Conservation (phyloP, 495 filamentous ascomycete genomes). For the Emericellopsis terricola region DNA sequence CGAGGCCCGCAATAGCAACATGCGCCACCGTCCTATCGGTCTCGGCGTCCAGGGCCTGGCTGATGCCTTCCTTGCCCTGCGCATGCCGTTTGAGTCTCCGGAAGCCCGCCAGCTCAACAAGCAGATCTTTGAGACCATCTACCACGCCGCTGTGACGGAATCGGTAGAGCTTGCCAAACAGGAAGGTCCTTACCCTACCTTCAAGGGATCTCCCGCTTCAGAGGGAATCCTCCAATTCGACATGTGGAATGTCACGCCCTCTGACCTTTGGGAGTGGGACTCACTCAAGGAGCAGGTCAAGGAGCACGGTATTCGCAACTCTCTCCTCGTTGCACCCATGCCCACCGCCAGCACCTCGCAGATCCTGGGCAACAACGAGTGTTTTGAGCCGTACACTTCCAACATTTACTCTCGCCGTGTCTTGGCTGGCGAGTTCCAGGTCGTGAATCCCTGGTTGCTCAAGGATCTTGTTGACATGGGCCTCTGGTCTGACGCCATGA, state of each 20-base stretch:
- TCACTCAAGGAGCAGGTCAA: slow-evolving; percentile 78
- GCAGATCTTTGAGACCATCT: slow-evolving; percentile 99
- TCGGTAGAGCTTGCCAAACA: slow-evolving; percentile 74
- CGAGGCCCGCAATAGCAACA: slow-evolving; percentile 87
- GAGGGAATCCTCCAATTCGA: slow-evolving; percentile 95
- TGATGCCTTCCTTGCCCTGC: slow-evolving; percentile 95
- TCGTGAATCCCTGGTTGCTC: slow-evolving; percentile 96
- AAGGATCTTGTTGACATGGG: slow-evolving; percentile 97
- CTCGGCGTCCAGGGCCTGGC: slow-evolving; percentile 96
- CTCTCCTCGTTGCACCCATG: slow-evolving; percentile 89
- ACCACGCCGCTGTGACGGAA: slow-evolving; percentile 82
- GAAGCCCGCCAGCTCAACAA: slow-evolving; percentile 88
- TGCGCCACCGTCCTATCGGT: slow-evolving; percentile 85
- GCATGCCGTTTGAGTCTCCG: slow-evolving; percentile 88
- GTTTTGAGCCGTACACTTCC: slow-evolving; percentile 98
- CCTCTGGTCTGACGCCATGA: slow-evolving; percentile 99
- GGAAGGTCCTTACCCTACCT: slow-evolving; percentile 70
- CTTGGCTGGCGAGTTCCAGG: slow-evolving; percentile 94
- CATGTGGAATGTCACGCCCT: slow-evolving; percentile 92
- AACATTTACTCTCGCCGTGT: slow-evolving; percentile 99
- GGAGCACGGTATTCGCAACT: slow-evolving; percentile 85
- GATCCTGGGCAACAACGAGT: slow-evolving; percentile 96
- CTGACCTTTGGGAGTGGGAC: slow-evolving; percentile 92
- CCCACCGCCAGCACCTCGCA: slow-evolving; percentile 91
- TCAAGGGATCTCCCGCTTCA: slow-evolving; percentile 84